Conservation (phyloP, 1,139 yeast genomes). For the Hyphopichia khmerensis region DNA sequence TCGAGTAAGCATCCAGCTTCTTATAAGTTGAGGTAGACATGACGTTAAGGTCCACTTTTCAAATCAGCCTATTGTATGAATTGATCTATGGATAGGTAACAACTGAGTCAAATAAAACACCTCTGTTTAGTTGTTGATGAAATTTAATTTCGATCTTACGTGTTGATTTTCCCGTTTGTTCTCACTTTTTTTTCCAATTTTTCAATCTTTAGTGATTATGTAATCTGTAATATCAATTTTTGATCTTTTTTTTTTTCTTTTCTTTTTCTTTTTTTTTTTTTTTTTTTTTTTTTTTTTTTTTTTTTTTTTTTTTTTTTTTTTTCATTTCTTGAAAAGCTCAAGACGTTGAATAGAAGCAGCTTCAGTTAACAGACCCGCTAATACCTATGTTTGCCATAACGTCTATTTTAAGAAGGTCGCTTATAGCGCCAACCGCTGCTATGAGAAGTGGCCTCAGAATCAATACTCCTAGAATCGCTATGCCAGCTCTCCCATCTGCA, state of each 20-base stretch:
- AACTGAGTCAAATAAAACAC: neutral
- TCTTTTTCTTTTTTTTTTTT: no score
- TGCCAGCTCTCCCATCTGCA: slow-evolving; percentile 7
- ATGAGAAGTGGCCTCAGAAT: slow-evolving; percentile 14
- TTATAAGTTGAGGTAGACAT: slow-evolving; percentile 85
- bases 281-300: neutral
- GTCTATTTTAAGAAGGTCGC: slow-evolving; percentile 15
- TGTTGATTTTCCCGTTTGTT: slow-evolving; percentile 10
- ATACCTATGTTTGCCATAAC: slow-evolving; percentile 16
- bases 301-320: neutral
- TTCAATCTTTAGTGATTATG: neutral
- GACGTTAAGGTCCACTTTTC: neutral
- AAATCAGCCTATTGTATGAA: neutral
- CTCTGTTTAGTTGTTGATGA: neutral
- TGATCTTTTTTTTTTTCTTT: no score
- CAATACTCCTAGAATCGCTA: slow-evolving; percentile 15
- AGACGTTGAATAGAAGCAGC: no score
- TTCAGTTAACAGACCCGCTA: neutral
- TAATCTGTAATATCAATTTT: neutral
- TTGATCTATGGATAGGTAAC: neutral
- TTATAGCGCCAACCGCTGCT: slow-evolving; percentile 10
- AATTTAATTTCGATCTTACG: slow-evolving; percentile 9
- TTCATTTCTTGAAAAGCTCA: neutral
- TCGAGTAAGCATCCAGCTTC: slow-evolving; percentile 66
- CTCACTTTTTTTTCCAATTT: neutral